Conservation (phyloP, 1,139 yeast genomes). For the Geotrichum phurueaensis region DNA sequence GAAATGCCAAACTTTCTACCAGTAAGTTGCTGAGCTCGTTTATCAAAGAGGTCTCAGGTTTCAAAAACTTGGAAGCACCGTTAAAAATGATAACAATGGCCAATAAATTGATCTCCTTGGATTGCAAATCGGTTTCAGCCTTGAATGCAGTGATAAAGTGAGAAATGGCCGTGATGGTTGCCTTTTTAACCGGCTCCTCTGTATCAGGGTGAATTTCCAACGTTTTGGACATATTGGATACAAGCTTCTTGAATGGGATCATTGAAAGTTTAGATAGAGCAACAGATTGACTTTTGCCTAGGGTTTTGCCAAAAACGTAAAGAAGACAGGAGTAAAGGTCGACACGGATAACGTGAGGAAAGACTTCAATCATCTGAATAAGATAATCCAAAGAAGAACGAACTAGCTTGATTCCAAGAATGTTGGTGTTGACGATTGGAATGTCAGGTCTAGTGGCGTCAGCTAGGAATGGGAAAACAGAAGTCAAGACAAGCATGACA, state of each 20-base stretch:
- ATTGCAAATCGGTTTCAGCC: slow-evolving; percentile 40
- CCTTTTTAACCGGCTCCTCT: slow-evolving; percentile 37
- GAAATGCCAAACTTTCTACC: slow-evolving; percentile 33
- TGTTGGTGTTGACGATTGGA: slow-evolving; percentile 30
- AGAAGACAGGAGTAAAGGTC: slow-evolving; percentile 70
- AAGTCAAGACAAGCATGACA: slow-evolving; percentile 59
- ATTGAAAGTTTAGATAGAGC: slow-evolving; percentile 30
- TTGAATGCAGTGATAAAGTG: slow-evolving; percentile 17
- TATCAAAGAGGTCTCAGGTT: slow-evolving; percentile 30
- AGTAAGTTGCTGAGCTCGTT: slow-evolving; percentile 39
- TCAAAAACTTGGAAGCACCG: slow-evolving; percentile 43
- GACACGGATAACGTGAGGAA: slow-evolving; percentile 60
- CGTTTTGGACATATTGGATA: slow-evolving; percentile 31
- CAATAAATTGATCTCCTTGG: slow-evolving; percentile 44
- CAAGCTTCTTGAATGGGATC: slow-evolving; percentile 31
- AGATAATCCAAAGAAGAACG: slow-evolving; percentile 52
- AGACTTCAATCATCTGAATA: slow-evolving; percentile 53
- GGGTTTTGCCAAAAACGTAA: slow-evolving; percentile 55
- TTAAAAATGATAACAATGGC: slow-evolving; percentile 58
- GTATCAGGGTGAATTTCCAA: slow-evolving; percentile 20
- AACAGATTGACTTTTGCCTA: slow-evolving; percentile 39
- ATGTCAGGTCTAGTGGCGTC: slow-evolving; percentile 26
- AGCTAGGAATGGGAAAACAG: slow-evolving; percentile 55
- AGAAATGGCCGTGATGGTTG: slow-evolving; percentile 29
- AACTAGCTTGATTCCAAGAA: slow-evolving; percentile 26